These are phyloP conservation scores for Odonthalia washingtoniensis DNA, from an alignment of 31 red algal species.

Conservation along the genomic window DNA sequence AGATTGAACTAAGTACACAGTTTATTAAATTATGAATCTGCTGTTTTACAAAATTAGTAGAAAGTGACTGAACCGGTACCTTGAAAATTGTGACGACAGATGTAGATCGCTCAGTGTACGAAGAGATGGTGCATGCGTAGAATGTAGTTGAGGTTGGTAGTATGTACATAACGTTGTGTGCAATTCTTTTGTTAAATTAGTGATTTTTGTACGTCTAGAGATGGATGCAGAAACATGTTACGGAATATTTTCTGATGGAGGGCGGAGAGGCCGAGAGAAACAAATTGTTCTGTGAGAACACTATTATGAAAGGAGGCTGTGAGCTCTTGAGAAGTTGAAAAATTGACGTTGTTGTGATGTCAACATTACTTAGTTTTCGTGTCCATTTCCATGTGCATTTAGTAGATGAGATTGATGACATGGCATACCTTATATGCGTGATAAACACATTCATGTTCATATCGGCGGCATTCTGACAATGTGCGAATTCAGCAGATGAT, in stretches of 20 bases:
- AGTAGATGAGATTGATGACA: too few relatives aligned
- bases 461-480: too few relatives aligned
- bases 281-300: neutral
- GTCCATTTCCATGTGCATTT: too few relatives aligned
- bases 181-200: neutral
- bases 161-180: neutral
- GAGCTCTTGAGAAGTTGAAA: too few relatives aligned
- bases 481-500: too few relatives aligned
- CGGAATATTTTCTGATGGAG: neutral
- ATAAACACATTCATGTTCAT: too few relatives aligned
- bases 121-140: neutral
- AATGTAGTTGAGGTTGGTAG: neutral
- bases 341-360: too few relatives aligned
- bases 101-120: neutral
- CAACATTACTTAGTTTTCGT: too few relatives aligned
- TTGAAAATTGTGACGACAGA: neutral
- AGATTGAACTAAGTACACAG: conserved; percentile 59
- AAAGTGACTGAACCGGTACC: conserved; percentile 63
- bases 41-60: conserved; percentile 24
- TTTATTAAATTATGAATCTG: conserved; percentile 34
- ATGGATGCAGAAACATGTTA: neutral
- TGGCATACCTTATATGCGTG: too few relatives aligned
- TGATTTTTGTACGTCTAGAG: neutral
- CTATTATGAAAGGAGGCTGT: too few relatives aligned
- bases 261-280: neutral